Percentiles rank a stretch among this genome's conserved stretches.
These are phyloP conservation scores for Cavenderia fasciculata DNA, from an alignment of 78 protist species.

Conservation along the genomic window DNA sequence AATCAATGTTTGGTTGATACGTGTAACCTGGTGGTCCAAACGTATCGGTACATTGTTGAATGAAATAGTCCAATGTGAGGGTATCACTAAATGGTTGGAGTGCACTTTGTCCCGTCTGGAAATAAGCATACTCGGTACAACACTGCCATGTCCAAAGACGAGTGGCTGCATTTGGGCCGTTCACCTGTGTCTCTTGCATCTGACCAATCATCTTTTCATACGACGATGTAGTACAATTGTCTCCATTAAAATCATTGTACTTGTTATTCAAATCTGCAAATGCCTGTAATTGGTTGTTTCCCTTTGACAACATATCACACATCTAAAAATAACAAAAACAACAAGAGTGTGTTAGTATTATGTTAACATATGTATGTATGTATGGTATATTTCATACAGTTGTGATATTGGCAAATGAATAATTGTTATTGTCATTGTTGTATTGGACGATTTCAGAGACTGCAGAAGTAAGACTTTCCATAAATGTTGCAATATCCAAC, in stretches of 20 bases:
- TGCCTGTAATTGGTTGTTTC: background rate
- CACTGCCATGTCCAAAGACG: constrained; percentile 63
- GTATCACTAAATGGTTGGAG: constrained; percentile 58
- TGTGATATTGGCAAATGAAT: constrained; percentile 32
- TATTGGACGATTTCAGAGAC: constrained; percentile 62
- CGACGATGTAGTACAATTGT: constrained; percentile 27
- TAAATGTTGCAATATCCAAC: constrained; percentile 66
- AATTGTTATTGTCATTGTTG: constrained; percentile 54
- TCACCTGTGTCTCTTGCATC: background rate
- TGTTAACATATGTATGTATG: too few relatives aligned
- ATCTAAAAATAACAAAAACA: background rate
- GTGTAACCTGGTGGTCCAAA: constrained; percentile 49
- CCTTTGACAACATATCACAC: background rate
- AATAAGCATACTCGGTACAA: constrained; percentile 35
- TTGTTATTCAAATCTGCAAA: constrained; percentile 40
- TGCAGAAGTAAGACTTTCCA: constrained; percentile 43
- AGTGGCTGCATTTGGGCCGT: constrained; percentile 28
- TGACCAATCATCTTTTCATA: constrained; percentile 14
- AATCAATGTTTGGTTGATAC: constrained; percentile 8
- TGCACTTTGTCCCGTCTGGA: constrained; percentile 24
- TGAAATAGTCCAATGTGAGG: constrained; percentile 46
- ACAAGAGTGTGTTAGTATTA: background rate
- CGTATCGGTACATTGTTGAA: constrained; percentile 45
- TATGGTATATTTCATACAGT: background rate
- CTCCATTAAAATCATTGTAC: constrained; percentile 25